Conservation (phyloP, 2,329 filamentous ascomycete species). For the Phialophora expanda region DNA sequence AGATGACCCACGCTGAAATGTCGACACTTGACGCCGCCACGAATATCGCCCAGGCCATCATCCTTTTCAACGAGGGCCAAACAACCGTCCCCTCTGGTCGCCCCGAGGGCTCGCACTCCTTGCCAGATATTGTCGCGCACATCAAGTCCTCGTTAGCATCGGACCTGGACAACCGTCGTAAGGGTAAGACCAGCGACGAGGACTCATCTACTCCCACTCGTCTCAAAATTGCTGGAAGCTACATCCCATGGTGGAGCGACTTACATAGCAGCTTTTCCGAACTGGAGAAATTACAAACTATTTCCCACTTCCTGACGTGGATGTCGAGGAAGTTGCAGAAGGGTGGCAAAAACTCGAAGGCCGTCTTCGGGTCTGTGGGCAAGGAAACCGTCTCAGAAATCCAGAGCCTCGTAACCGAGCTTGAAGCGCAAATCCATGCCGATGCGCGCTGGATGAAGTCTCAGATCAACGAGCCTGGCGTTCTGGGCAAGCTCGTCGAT, state of each 20-base stretch:
- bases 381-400: conserved; percentile 20
- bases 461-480: conserved; percentile 48
- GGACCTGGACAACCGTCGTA: conserved; percentile 10
- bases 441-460: conserved; percentile 48
- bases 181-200: not conserved
- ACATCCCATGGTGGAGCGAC: conserved; percentile 49
- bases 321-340: conserved; percentile 23
- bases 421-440: conserved; percentile 44
- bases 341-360: conserved; percentile 22
- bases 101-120: not conserved
- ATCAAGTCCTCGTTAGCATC: conserved; percentile 22
- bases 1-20: conserved; percentile 32
- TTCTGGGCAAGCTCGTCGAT: conserved; percentile 51
- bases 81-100: not conserved
- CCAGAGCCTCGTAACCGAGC: conserved; percentile 21
- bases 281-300: conserved; percentile 50
- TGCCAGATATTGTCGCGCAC: conserved; percentile 10
- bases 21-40: conserved; percentile 17
- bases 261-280: conserved; percentile 48
- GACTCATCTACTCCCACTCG: not conserved
- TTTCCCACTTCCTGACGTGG: conserved; percentile 44
- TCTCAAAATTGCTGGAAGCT: conserved; percentile 28
- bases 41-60: conserved; percentile 18
- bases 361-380: not conserved
- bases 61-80: conserved; percentile 15